A percentile compares a stretch with the other conserved stretches of the same genome.
These are phyloP conservation scores for Umbilicaria muhlenbergii DNA, from an alignment of 495 filamentous ascomycete genomes.

Conservation along the genomic window DNA sequence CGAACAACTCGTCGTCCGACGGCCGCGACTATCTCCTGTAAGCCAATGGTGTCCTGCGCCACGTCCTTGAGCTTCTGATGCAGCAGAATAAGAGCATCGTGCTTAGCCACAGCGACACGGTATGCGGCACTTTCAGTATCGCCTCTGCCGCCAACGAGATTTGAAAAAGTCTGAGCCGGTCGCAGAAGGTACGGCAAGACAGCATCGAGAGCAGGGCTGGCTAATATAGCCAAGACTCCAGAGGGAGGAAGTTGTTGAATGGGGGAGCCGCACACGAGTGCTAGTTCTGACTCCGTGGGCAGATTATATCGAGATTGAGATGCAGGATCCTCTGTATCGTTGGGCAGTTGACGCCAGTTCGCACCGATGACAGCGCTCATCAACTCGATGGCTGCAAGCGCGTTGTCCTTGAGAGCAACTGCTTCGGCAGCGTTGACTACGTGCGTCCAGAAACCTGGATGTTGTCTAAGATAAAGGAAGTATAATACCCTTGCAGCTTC, in stretches of 20 bases:
- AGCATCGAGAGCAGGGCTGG: constrained; percentile 32
- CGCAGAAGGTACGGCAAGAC: constrained; percentile 44
- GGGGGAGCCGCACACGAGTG: constrained; percentile 20
- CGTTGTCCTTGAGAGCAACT: constrained; percentile 40
- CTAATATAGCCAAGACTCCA: constrained; percentile 34
- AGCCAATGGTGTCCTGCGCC: constrained; percentile 19
- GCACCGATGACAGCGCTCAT: constrained; percentile 38
- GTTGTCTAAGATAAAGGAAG: constrained; percentile 34
- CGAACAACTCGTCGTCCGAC: constrained; percentile 28
- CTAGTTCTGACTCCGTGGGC: constrained; percentile 26
- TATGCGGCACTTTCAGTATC: constrained; percentile 43
- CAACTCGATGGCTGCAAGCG: constrained; percentile 37
- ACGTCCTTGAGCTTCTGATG: constrained; percentile 19
- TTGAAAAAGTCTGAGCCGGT: constrained; percentile 39
- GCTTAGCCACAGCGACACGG: constrained; percentile 43
- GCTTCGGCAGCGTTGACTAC: constrained; percentile 38
- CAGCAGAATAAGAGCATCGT: constrained; percentile 36
- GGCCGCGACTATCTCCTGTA: constrained; percentile 29
- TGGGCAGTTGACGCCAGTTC: constrained; percentile 31
- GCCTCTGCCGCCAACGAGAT: constrained; percentile 39
- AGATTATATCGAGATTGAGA: constrained; percentile 24
- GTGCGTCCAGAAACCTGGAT: constrained; percentile 34
- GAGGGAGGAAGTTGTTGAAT: constrained; percentile 27
- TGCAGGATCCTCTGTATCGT: constrained; percentile 8
- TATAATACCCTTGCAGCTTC: constrained; percentile 42